Evolutionary conservation across 139 green algal species (phyloP), one percentile per base, ranked within the genome.

Genomic region (Closterium sp.): DNA sequence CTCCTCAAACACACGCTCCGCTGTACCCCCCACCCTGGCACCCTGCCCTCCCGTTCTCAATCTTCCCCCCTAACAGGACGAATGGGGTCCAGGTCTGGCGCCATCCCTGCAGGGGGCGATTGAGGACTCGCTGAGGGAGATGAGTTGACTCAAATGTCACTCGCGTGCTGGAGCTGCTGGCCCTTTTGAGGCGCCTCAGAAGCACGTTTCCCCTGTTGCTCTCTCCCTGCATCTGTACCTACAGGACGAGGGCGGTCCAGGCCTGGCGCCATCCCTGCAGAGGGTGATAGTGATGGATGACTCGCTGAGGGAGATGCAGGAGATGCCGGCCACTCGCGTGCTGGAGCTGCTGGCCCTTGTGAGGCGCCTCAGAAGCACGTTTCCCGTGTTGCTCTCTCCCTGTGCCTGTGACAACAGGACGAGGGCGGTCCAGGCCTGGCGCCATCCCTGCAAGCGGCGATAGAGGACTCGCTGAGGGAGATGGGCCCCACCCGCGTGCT

Each of bases 401-500:
- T 83, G 10, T 83, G 64, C 64, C n/a, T n/a, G n/a, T n/a, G n/a
- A n/a, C n/a, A 32, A 4, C 86, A 93, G 87, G 35, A 55, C 32
- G 92, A 95, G 34, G 92, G 87, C 30, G 93, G 93, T 3, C 33
- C 23, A n/a, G 34, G 36, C 10, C 30, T 95, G 9, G 87, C 93
- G 25, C 87, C 93, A 8, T 28, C 33, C 32, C 87, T 95, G 55
- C 92, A 95, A 83, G 81, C 88, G 38, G 66, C 88, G 0, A 93
- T 94, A 32, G 92, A 93, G 30, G 85, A 84, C 21, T 89, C 88
- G 25, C 83, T 94, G 64, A n/a, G 19, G 64, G 33, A 90, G 87
- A 55, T 94, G 86, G 85, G 34, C 0, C 92, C 92, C 31, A 69
- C 31, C 4, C 92, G 90, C 92, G 87, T 94, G 55, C 84, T 94